These are phyloP conservation scores for Linnemannia zychae DNA, from an alignment of 192 early-diverging fungal species.

Conservation along the genomic window DNA sequence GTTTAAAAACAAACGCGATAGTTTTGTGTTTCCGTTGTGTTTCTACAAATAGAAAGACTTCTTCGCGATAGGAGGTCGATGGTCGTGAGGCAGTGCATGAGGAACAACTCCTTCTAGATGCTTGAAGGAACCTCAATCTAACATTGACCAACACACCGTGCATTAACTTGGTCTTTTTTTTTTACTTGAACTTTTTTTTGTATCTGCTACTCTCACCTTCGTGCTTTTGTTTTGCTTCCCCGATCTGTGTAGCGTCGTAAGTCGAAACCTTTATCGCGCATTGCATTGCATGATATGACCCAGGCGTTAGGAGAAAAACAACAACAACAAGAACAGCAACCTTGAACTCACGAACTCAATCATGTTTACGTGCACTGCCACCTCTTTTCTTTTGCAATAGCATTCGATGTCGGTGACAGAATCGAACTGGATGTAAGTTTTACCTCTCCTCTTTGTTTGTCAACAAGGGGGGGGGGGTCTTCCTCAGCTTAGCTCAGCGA, in stretches of 20 bases:
- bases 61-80: background rate
- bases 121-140: background rate
- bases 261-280: too few relatives aligned
- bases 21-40: background rate
- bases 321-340: too few relatives aligned
- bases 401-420: slow-evolving; percentile 44
- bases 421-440: slow-evolving; percentile 32
- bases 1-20: background rate
- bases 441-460: background rate
- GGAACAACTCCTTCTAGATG: background rate
- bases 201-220: background rate
- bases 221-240: background rate
- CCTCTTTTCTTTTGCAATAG: slow-evolving; percentile 1
- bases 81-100: background rate
- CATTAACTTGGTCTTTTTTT: background rate
- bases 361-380: background rate
- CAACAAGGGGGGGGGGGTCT: background rate
- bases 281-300: too few relatives aligned
- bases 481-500: background rate
- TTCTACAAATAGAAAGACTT: background rate
- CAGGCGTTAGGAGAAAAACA: too few relatives aligned
- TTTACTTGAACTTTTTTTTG: too few relatives aligned
- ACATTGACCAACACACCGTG: background rate
- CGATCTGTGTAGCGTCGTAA: too few relatives aligned
- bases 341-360: too few relatives aligned